phyloP scores from a whole-genome alignment of 179 eudicot species.

The Actinidia arguta region DNA sequence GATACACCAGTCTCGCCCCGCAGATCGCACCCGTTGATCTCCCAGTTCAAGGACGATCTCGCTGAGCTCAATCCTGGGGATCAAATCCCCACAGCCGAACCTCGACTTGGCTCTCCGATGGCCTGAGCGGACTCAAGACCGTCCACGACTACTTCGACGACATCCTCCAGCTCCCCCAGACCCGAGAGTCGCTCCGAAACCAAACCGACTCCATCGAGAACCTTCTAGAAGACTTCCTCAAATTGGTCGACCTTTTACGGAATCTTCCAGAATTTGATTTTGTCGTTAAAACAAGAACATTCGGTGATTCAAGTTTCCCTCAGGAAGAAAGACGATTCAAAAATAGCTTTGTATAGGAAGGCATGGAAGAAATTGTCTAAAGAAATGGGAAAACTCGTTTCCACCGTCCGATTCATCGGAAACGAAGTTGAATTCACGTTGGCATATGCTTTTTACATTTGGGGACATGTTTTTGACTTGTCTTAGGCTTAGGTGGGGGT shows the following conservation, averaged over 20 bases:
- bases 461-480: too few relatives aligned
- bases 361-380: conserved; percentile 49
- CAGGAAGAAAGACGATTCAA: conserved; percentile 52
- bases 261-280: conserved; percentile 48
- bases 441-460: too few relatives aligned
- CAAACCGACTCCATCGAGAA: conserved; percentile 43
- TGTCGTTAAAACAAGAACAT: conserved; percentile 55
- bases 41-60: conserved; percentile 55
- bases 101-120: conserved; percentile 39
- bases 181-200: conserved; percentile 53
- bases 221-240: conserved; percentile 69
- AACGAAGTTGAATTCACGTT: too few relatives aligned
- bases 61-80: conserved; percentile 42
- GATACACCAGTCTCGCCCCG: conserved; percentile 84
- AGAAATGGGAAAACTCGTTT: conserved; percentile 50
- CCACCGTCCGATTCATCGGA: conserved; percentile 38
- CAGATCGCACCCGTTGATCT: conserved; percentile 67
- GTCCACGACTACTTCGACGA: conserved; percentile 71
- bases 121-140: conserved; percentile 46
- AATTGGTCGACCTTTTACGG: conserved; percentile 67
- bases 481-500: too few relatives aligned
- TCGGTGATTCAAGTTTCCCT: conserved; percentile 66
- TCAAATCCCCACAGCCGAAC: conserved; percentile 21
- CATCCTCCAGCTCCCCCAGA: conserved; percentile 63
- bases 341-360: conserved; percentile 43